Evolutionary conservation across 2,329 filamentous ascomycete species (phyloP), one percentile per base, ranked within the genome.

Genomic region (Gnomoniopsis smithogilvyi): DNA sequence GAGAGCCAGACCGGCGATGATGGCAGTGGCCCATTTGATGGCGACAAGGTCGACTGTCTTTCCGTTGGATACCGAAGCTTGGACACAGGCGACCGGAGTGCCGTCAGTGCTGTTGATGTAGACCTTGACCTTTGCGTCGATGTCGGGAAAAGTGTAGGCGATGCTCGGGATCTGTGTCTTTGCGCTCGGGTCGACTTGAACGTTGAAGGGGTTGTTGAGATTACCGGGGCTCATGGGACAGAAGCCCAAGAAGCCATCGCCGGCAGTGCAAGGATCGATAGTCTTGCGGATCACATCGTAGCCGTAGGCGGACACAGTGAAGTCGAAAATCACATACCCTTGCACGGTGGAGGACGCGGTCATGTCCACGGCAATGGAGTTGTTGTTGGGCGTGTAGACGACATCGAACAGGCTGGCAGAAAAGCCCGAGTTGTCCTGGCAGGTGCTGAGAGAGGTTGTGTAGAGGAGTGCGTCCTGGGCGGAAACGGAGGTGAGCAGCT

Each of bases 181-280:
- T 33, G 88, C 81, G 54, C 79, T 76, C 19, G 73, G 66, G 21
- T 80, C 75, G 46, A 92, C 74, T 6, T 76, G 74, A 38, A 90
- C 72, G 69, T 89, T 89, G 69, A 89, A 90, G 52, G 66, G 69
- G 63, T 72, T 67, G 56, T 65, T 64, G 54, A 73, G 67, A 60
- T 86, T 84, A 61, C 90, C 91, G 4, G 90, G 82, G 62, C 82
- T 86, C 90, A 95, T 93, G 48, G 91, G 91, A 72, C 91, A 96
- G 70, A 96, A 81, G 62, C 90, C 89, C 49, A 78, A 71, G 56
- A 92, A 78, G 62, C 81, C 76, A 30, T 60, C 57, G 24, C 60
- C 60, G 47, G 78, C 72, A 17, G 79, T 74, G 76, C 91, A 96
- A 26, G 91, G 91, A 70, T 94, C 77, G 64, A 95, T 72, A 12